A percentile compares a stretch with the other conserved stretches of the same genome.
phyloP scores from a whole-genome alignment of 805 yeast species.

The Kazachstania africana region DNA sequence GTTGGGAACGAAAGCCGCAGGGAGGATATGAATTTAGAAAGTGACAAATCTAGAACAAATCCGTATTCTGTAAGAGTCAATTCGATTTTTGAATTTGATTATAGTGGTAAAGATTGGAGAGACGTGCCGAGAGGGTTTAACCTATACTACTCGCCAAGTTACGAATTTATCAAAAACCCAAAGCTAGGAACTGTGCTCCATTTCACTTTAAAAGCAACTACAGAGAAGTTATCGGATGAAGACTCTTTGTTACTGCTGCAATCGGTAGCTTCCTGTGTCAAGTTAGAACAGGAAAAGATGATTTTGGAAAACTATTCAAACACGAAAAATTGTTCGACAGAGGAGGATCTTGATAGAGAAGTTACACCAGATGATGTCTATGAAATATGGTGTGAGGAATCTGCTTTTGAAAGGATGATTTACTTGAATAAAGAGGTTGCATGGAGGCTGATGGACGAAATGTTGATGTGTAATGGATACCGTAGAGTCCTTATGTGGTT shows the following conservation, averaged over 20 bases:
- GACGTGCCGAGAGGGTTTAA: constrained; percentile 57
- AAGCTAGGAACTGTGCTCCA: constrained; percentile 5
- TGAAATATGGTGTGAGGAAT: constrained; percentile 32
- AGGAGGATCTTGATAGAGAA: constrained; percentile 1
- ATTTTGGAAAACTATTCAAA: constrained; percentile 9
- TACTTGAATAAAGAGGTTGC: constrained; percentile 41
- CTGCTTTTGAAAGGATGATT: constrained; percentile 41
- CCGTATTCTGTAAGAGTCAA: constrained; percentile 27
- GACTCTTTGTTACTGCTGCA: constrained; percentile 12
- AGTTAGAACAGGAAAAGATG: constrained; percentile 29
- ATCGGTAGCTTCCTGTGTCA: constrained; percentile 44
- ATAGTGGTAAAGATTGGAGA: constrained; percentile 58
- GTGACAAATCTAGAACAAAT: not conserved
- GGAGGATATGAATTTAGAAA: not conserved
- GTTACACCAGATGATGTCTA: constrained; percentile 42
- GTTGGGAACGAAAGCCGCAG: constrained; percentile 14
- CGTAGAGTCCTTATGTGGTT: constrained; percentile 58
- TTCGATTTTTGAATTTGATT: constrained; percentile 38
- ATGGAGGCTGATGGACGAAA: constrained; percentile 51
- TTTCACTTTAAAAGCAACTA: constrained; percentile 12
- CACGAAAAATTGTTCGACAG: not conserved
- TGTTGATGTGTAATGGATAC: constrained; percentile 56
- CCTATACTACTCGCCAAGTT: constrained; percentile 22
- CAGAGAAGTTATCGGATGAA: constrained; percentile 6
- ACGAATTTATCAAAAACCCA: constrained; percentile 12